Base-by-base conservation (phyloP, 2,329 filamentous ascomycete genomes). In the Alternaria atra region DNA sequence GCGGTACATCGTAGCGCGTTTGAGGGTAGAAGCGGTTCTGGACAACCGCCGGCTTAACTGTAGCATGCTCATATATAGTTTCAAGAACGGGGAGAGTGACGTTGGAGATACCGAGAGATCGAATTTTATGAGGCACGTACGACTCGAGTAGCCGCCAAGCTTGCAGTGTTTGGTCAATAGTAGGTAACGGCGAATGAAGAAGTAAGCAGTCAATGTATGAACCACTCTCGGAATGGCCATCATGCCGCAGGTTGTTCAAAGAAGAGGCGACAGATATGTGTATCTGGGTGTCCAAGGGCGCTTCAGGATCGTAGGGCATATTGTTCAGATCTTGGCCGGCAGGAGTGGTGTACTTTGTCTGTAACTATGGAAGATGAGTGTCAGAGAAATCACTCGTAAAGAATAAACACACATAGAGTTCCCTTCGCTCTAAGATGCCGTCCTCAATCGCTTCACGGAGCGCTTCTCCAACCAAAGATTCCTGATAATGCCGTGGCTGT, bases 281-380 rank as follows among this genome's bases (percentile, higher is more conserved):
- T 17, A 94, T 85, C 77, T 94, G 90, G 17, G 89, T 83, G 13
- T 82, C 81, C 27, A 93, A 77, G 1, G 88, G 82, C 10, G 84
- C 82, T 2, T 81, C 73, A 1, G 85, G 77, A 69, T 89, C 82
- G 76, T 92, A 92, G 0, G 90, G 90, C 78, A 88, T 82, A 50
- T 87, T 83, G 40, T 79, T 77, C 23, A 78, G 71, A 70, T 89
- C 86, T 74, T 94, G 91, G 25, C 87, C 88, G 15, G 78, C 77
- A 5, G 87, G 77, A 0, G 89, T 84, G 1, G 90, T 92, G 80
- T 90, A 95, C 77, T 94, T 95, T n/a, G 92, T 94, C 84, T 96
- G 92, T 44, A 94, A 83, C 87, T 90, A 30, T 20, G 23, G 7
- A 4, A 5, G 3, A 50, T 58, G 4, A 63, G 53, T 29, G 29